phyloP scores from a whole-genome alignment of 192 early-diverging fungal species.

The Chytriomyces confervae region DNA sequence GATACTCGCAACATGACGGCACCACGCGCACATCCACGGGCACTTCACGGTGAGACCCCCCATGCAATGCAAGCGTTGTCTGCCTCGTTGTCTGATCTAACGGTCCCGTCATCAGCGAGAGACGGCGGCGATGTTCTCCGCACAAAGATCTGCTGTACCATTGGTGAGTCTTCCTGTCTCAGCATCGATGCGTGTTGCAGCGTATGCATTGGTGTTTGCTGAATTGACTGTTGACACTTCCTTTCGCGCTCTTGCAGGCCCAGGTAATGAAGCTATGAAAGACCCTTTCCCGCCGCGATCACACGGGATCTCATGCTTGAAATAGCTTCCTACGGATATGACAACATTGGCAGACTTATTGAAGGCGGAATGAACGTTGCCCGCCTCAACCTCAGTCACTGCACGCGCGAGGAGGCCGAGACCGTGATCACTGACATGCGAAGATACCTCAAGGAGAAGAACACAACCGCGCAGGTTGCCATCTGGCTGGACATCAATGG shows the following conservation, averaged over 20 bases:
- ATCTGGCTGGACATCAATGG: constrained; percentile 69
- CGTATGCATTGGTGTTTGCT: no score
- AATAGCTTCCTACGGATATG: constrained; percentile 52
- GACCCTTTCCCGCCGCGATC: no score
- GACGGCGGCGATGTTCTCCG: constrained; percentile 25
- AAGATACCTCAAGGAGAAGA: constrained; percentile 40
- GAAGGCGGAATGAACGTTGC: constrained; percentile 62
- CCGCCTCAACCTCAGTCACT: constrained; percentile 63
- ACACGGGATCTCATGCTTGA: background rate
- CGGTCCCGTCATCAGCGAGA: background rate
- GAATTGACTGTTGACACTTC: background rate
- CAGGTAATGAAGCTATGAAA: no score
- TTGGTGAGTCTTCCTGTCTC: background rate
- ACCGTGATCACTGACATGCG: constrained; percentile 55
- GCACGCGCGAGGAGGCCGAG: constrained; percentile 56
- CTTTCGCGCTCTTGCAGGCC: background rate
- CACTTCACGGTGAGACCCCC: no score
- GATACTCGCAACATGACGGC: background rate
- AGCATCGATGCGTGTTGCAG: no score
- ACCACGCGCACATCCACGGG: background rate
- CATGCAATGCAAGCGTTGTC: no score
- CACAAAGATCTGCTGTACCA: constrained; percentile 33
- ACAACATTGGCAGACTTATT: constrained; percentile 48
- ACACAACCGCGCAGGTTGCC: constrained; percentile 54
- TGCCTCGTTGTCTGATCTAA: background rate